These are phyloP conservation scores for Myrmaecium sp. DNA, from an alignment of 2,329 filamentous ascomycete species.

Conservation along the genomic window DNA sequence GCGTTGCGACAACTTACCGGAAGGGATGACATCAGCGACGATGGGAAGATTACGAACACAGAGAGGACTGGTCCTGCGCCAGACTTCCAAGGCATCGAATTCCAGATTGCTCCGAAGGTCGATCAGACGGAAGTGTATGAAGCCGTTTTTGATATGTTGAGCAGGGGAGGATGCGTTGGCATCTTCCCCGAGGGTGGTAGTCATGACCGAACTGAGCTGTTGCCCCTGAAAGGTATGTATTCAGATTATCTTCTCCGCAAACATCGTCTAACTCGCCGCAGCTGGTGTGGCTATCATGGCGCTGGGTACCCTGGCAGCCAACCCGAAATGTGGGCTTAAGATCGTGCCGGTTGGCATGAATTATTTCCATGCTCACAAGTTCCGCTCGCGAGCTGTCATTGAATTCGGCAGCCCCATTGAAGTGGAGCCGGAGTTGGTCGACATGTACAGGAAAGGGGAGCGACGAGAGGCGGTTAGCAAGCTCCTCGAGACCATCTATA, in stretches of 20 bases:
- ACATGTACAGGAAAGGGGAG: slow-evolving; percentile 70
- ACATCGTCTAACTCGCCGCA: slow-evolving; percentile 14
- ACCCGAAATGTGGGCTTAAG: slow-evolving; percentile 75
- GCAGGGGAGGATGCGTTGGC: slow-evolving; percentile 72
- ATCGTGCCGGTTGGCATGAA: slow-evolving; percentile 98
- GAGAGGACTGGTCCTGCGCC: slow-evolving; percentile 36
- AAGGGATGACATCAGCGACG: slow-evolving; percentile 50
- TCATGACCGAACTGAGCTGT: slow-evolving; percentile 79
- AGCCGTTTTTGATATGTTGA: slow-evolving; percentile 72
- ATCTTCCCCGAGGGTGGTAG: slow-evolving; percentile 97
- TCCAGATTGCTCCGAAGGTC: slow-evolving; percentile 79
- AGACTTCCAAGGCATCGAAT: slow-evolving; percentile 58
- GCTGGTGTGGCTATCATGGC: slow-evolving; percentile 98
- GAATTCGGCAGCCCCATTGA: slow-evolving; percentile 88
- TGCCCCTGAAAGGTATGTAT: slow-evolving; percentile 58
- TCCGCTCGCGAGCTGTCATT: slow-evolving; percentile 84
- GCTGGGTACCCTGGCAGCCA: slow-evolving; percentile 68
- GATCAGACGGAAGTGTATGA: slow-evolving; percentile 90
- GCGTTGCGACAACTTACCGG: slow-evolving; percentile 70
- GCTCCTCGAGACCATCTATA: slow-evolving; percentile 72
- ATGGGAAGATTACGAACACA: slow-evolving; percentile 45
- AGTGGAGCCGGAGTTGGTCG: slow-evolving; percentile 63
- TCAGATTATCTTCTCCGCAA: not conserved
- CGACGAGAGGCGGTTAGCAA: slow-evolving; percentile 74
- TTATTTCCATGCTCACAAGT: slow-evolving; percentile 98